Base-by-base conservation (phyloP, 805 yeast species). In the Zygosaccharomyces siamensis region DNA sequence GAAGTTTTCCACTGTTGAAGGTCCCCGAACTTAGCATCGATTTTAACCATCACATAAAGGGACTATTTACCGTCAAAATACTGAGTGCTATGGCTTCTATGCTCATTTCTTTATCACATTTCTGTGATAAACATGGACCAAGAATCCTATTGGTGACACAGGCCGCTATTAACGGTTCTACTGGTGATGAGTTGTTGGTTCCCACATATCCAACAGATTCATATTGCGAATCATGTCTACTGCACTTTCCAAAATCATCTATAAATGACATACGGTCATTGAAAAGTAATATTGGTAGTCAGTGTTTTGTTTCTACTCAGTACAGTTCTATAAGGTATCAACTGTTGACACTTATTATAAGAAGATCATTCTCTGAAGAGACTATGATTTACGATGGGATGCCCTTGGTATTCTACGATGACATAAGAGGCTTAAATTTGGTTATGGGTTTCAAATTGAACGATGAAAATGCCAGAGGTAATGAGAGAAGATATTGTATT, bases 61-160 rank as follows among this genome's bases (percentile, higher is more conserved):
- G 24, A n/a, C n/a, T 12, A 39, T n/a, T 27, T 3, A 10, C 44
- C 6, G 14, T 12, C 24, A 28, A 18, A 11, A 18, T 30, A 20
- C 24, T 6, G 24, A 5, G 27, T 7, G 18, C 26, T 11, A 57
- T 55, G 62, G 48, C 55, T 1, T 47, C 60, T 8, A 55, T 58
- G 46, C 47, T 61, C 10, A 54, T 65, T 16, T 56, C 85, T 18
- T 62, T 85, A 42, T 83, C 88, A 0, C 92, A 85, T 61, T 85
- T 85, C 63, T 85, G 92, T 63, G 92, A 85, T 64, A 75, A 80
- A 20, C 90, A 85, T 60, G 92, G 92, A 0, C 90, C 92, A 0
- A 71, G 81, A 10, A 76, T 81, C 36, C 70, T 85, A 1, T 65
- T 82, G 60, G 83, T 86, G 53, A 82, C 89, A 0, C 87, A 82